Base-by-base conservation (phyloP, 192 early-diverging fungal species). In the Coemansia reversa region DNA sequence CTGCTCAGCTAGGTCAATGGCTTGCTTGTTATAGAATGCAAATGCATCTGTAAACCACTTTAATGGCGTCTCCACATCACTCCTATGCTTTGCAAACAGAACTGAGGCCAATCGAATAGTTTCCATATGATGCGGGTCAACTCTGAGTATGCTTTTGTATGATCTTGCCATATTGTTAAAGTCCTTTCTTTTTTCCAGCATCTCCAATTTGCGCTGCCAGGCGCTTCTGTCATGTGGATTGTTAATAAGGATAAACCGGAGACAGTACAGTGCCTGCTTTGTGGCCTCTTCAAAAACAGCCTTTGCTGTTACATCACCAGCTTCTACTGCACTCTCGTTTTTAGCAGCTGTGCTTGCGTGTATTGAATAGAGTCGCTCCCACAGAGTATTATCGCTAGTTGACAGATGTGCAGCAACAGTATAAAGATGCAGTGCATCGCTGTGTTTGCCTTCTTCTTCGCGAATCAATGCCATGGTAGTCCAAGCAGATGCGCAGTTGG, bases 331-430 rank as follows among this genome's bases (percentile, higher is more conserved):
- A 16, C 42, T 42, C 22, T 62, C 60, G 62, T 16, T 54, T 1
- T 58, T 60, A 1, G 42, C 19, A 16, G 63, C 67, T 1, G 75
- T 24, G 51, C 78, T 87, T 88, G 84, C 85, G 50, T 93, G 91
- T 58, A 88, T 89, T 22, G 67, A 63, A 20, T 86, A 94, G 33
- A 95, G 82, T 42, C 87, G 86, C 57, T 91, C 93, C 97, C 97
- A 98, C 27, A 93, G 62, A 18, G 76, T 67, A 0, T 62, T 76
- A 66, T 96, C 90, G 48, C 86, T 86, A 19, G 87, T 83, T 6
- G 85, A 83, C 69, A 98, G 64, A 67, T 96, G 94, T 1, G 95
- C 97, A 4, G 94, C 94, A n/a, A 98, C 88, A 55, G 94, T 85
- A 55, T 89, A 86, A 7, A 93, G 63, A 63, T 92, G 86, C 39